phyloP scores from a whole-genome alignment of 768 basidiomycete genomes.

The Holtermanniella nyarrowii region DNA sequence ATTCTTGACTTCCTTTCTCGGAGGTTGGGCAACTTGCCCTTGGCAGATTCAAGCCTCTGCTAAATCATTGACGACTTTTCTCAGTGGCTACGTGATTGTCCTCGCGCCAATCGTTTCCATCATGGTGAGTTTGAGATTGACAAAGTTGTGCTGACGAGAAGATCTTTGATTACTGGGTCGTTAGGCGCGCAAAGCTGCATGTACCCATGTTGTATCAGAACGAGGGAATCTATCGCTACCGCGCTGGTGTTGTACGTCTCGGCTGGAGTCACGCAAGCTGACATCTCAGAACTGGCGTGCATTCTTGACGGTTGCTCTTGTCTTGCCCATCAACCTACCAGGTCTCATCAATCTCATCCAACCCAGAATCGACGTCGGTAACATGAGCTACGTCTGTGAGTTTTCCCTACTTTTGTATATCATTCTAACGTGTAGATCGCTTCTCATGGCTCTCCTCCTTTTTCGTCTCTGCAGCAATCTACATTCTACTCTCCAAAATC shows the following conservation, averaged over 20 bases:
- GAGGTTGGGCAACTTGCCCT: constrained; percentile 75
- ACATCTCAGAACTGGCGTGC: constrained; percentile 72
- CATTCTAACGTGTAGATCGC: constrained; percentile 11
- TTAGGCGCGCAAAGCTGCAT: constrained; percentile 61
- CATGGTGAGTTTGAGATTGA: constrained; percentile 51
- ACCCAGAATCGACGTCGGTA: constrained; percentile 54
- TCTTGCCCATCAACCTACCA: constrained; percentile 62
- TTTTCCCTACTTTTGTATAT: constrained; percentile 1
- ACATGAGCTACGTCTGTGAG: constrained; percentile 67
- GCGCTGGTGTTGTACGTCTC: constrained; percentile 55
- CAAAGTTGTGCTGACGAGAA: constrained; percentile 5
- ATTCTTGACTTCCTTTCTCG: constrained; percentile 65
- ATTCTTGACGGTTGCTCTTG: constrained; percentile 54
- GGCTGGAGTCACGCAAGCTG: background rate
- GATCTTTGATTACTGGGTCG: constrained; percentile 58
- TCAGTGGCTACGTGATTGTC: constrained; percentile 66
- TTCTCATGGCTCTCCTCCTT: constrained; percentile 35
- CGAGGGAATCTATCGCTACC: constrained; percentile 67
- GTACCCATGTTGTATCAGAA: constrained; percentile 78
- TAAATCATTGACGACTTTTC: constrained; percentile 18
- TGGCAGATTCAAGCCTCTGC: constrained; percentile 66
- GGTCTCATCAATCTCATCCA: constrained; percentile 70
- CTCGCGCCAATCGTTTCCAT: constrained; percentile 76
- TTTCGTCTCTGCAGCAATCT: constrained; percentile 40
- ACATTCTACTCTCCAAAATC: constrained; percentile 38